Percentiles rank a stretch among this genome's conserved stretches.
Conservation (phyloP, 768 basidiomycete genomes). For the Coprinellus micaceus region DNA sequence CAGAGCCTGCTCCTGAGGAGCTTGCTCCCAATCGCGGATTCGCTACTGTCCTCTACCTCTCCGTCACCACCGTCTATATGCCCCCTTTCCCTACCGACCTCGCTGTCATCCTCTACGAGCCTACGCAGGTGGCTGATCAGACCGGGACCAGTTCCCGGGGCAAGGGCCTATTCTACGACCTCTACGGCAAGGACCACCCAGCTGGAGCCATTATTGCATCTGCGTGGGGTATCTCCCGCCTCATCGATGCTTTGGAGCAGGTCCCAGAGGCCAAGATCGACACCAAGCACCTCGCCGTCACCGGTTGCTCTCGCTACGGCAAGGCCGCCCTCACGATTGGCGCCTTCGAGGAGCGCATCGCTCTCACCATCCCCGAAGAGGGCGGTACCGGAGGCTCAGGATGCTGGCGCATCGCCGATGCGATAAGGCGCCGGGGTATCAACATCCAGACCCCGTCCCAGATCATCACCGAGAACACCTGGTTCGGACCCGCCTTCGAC, state of each 20-base stretch:
- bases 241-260: slow-evolving; percentile 54
- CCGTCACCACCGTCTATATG: slow-evolving; percentile 49
- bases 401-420: slow-evolving; percentile 57
- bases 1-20: no score
- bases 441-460: slow-evolving; percentile 51
- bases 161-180: slow-evolving; percentile 51
- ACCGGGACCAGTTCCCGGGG: slow-evolving; percentile 39
- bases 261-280: slow-evolving; percentile 43
- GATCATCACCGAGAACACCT: slow-evolving; percentile 57
- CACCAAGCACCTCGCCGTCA: slow-evolving; percentile 45
- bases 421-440: slow-evolving; percentile 37
- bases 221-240: slow-evolving; percentile 56
- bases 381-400: slow-evolving; percentile 56
- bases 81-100: slow-evolving; percentile 35
- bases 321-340: slow-evolving; percentile 59
- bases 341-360: slow-evolving; percentile 54
- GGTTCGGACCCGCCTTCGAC: slow-evolving; percentile 51
- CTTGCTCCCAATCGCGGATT: no score
- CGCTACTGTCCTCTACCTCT: slow-evolving; percentile 43
- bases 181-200: slow-evolving; percentile 44
- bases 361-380: slow-evolving; percentile 58
- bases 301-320: slow-evolving; percentile 57
- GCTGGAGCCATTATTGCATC: slow-evolving; percentile 58
- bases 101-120: slow-evolving; percentile 45
- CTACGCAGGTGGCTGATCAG: slow-evolving; percentile 50